These are phyloP conservation scores for Psilocybe cubensis DNA, from an alignment of 768 basidiomycete genomes.

Conservation along the genomic window DNA sequence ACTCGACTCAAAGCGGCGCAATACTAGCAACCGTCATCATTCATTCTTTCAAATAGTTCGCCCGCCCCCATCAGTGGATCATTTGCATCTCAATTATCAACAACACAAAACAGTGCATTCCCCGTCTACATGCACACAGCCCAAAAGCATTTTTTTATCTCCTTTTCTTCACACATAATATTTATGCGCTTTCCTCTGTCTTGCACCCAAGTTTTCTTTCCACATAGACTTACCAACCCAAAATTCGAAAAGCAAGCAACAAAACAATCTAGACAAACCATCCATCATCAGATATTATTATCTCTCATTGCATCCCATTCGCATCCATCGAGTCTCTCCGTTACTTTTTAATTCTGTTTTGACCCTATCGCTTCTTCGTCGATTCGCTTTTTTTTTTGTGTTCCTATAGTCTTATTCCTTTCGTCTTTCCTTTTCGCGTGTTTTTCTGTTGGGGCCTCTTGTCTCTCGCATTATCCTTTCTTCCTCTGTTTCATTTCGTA, in stretches of 20 bases:
- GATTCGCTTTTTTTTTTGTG: not conserved
- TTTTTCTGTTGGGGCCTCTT: not conserved
- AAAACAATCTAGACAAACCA: not conserved
- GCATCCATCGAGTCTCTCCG: no score
- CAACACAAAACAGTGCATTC: not conserved
- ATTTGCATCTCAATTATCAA: not conserved
- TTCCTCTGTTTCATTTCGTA: not conserved
- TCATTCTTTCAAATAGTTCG: no score
- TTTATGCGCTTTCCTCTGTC: no score
- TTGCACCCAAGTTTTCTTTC: not conserved
- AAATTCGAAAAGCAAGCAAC: not conserved
- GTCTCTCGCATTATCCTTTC: not conserved
- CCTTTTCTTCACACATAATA: not conserved
- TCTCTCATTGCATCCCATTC: not conserved
- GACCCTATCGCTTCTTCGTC: not conserved
- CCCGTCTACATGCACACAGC: not conserved
- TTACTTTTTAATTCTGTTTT: not conserved
- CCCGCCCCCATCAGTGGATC: no score
- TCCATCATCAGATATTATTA: not conserved
- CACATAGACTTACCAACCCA: not conserved
- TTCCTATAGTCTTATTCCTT: not conserved
- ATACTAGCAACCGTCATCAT: no score
- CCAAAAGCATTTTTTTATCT: not conserved
- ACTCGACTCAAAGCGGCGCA: not conserved
- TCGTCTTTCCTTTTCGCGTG: not conserved